phyloP scores from a whole-genome alignment of 1,139 yeast species.

The Candida sanyaensis region DNA sequence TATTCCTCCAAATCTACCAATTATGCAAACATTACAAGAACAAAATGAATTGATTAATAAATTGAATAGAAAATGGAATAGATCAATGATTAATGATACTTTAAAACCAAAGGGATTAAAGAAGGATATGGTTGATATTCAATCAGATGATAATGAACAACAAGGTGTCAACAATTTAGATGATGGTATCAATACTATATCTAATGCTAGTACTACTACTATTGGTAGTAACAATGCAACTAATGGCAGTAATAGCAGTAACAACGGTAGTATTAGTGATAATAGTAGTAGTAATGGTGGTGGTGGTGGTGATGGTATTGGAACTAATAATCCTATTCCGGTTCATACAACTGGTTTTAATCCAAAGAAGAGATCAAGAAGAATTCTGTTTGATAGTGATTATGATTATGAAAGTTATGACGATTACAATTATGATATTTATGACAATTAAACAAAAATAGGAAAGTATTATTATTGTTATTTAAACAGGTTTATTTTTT shows the following conservation, averaged over 20 bases:
- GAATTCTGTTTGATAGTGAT: constrained; percentile 22
- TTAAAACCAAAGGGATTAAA: constrained; percentile 4
- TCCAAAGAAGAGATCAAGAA: constrained; percentile 22
- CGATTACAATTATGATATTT: constrained; percentile 16
- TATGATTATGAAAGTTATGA: constrained; percentile 16
- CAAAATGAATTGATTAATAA: constrained; percentile 38
- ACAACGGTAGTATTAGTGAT: background rate
- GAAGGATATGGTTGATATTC: background rate
- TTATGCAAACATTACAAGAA: constrained; percentile 20
- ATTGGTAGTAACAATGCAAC: background rate
- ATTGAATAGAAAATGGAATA: constrained; percentile 42
- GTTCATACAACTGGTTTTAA: background rate
- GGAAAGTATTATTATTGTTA: background rate
- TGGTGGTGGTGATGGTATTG: too few species aligned
- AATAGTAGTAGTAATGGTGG: background rate
- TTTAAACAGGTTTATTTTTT: background rate
- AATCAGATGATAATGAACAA: too few species aligned
- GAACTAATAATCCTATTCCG: too few species aligned
- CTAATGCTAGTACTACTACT: background rate
- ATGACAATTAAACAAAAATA: constrained; percentile 6
- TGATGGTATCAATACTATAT: background rate
- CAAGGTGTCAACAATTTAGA: background rate
- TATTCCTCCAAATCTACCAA: constrained; percentile 6
- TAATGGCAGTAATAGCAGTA: background rate
- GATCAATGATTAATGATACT: constrained; percentile 15